A percentile compares a stretch with the other conserved stretches of the same genome.
Conservation (phyloP, 495 filamentous ascomycete genomes). For the Mytilinidion resinicola region DNA sequence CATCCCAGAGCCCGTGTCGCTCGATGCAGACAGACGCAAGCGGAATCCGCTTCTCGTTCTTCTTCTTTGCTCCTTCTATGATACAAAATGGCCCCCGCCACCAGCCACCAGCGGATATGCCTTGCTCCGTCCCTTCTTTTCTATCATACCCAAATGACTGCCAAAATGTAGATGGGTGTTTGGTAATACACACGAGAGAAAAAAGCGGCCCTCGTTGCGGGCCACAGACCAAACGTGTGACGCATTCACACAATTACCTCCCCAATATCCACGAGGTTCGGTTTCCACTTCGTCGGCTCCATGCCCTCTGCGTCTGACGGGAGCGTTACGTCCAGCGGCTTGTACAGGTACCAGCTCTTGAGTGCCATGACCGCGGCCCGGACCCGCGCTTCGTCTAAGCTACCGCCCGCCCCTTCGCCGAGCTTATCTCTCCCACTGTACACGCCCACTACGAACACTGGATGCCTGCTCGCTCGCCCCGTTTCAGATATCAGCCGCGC, state of each 20-base stretch:
- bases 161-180: too few species aligned
- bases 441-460: constrained; percentile 92
- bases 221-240: too few species aligned
- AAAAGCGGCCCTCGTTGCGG: too few species aligned
- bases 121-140: too few species aligned
- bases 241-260: constrained; percentile 67
- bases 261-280: constrained; percentile 80
- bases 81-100: too few species aligned
- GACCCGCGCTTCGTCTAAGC: constrained; percentile 66
- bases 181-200: too few species aligned
- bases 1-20: too few species aligned
- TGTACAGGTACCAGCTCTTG: constrained; percentile 94
- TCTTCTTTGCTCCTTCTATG: not conserved
- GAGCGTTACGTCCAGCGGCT: constrained; percentile 61
- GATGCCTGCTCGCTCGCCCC: constrained; percentile 69
- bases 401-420: constrained; percentile 73
- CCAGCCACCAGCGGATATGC: too few species aligned
- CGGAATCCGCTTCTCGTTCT: not conserved
- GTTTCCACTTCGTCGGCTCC: constrained; percentile 63
- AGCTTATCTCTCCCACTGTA: constrained; percentile 83
- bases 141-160: too few species aligned
- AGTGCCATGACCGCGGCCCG: constrained; percentile 76
- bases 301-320: constrained; percentile 69
- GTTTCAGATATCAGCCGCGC: constrained; percentile 85
- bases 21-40: not conserved